Conservation (phyloP, 805 yeast species). For the Candida lessepsii region DNA sequence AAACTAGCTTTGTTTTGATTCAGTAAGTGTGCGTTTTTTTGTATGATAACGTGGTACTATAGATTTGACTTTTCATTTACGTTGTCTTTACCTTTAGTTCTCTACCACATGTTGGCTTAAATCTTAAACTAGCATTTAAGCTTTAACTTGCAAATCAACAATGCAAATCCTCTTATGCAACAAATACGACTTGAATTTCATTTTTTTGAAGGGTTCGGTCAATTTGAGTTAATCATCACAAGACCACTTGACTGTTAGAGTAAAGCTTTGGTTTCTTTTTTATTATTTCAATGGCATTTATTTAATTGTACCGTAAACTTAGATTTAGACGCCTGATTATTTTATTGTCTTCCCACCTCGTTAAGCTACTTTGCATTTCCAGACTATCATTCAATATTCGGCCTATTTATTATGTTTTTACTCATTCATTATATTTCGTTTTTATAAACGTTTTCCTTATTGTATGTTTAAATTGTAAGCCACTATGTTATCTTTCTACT, state of each 20-base stretch:
- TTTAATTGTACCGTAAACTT: conserved; percentile 1
- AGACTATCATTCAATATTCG: neutral
- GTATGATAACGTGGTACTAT: too few relatives aligned
- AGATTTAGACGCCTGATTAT: conserved; percentile 1
- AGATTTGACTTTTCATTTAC: too few relatives aligned
- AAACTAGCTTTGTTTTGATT: too few relatives aligned
- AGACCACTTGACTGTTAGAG: conserved; percentile 1
- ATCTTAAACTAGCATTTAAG: neutral
- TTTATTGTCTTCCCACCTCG: conserved; percentile 1
- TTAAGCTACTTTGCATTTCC: too few relatives aligned
- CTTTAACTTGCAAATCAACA: neutral
- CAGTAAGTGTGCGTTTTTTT: too few relatives aligned
- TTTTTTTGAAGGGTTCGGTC: neutral
- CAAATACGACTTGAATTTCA: conserved; percentile 1
- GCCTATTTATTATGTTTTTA: neutral
- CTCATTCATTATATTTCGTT: too few relatives aligned
- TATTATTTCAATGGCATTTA: neutral
- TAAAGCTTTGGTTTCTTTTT: conserved; percentile 1
- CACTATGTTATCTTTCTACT: too few relatives aligned
- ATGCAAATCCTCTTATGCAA: conserved; percentile 1
- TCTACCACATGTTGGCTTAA: neutral
- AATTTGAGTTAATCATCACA: conserved; percentile 6
- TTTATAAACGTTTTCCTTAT: too few relatives aligned
- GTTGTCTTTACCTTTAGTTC: too few relatives aligned
- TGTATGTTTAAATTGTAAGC: too few relatives aligned